Conservation (phyloP, 1,139 yeast species). For the Blastobotrys indianensis region DNA sequence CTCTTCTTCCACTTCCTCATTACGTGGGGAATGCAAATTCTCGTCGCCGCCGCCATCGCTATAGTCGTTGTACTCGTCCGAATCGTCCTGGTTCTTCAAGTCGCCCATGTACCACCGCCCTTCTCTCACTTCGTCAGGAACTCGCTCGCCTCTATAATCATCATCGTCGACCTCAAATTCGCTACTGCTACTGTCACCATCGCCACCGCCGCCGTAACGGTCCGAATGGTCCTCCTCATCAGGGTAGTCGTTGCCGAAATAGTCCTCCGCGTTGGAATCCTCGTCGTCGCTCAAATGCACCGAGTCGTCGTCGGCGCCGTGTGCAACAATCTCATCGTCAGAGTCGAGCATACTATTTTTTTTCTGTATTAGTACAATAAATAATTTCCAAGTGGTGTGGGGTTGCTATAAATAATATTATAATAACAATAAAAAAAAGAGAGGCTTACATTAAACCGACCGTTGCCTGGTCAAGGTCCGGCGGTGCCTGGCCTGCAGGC, state of each 20-base stretch:
- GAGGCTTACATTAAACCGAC: slow-evolving; percentile 37
- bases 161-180: background rate
- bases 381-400: no score
- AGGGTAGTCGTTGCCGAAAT: slow-evolving; percentile 89
- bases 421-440: background rate
- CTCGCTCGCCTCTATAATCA: background rate
- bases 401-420: background rate
- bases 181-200: no score
- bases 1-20: slow-evolving; percentile 10
- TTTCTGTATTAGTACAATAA: background rate
- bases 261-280: slow-evolving; percentile 80
- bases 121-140: slow-evolving; percentile 11
- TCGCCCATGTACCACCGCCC: slow-evolving; percentile 11
- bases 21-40: slow-evolving; percentile 7
- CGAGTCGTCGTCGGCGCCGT: slow-evolving; percentile 37
- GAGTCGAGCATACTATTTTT: slow-evolving; percentile 41
- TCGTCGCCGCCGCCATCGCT: slow-evolving; percentile 14
- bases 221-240: slow-evolving; percentile 53
- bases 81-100: slow-evolving; percentile 15
- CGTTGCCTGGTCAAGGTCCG: background rate
- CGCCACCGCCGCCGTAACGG: slow-evolving; percentile 11
- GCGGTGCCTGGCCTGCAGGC: slow-evolving; percentile 5
- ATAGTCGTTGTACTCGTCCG: slow-evolving; percentile 17
- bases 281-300: slow-evolving; percentile 53
- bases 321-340: slow-evolving; percentile 48